A percentile compares a stretch with the other conserved stretches of the same genome.
phyloP scores from a whole-genome alignment of 1,284 basidiomycete species.

The Sporisorium sorghi region DNA sequence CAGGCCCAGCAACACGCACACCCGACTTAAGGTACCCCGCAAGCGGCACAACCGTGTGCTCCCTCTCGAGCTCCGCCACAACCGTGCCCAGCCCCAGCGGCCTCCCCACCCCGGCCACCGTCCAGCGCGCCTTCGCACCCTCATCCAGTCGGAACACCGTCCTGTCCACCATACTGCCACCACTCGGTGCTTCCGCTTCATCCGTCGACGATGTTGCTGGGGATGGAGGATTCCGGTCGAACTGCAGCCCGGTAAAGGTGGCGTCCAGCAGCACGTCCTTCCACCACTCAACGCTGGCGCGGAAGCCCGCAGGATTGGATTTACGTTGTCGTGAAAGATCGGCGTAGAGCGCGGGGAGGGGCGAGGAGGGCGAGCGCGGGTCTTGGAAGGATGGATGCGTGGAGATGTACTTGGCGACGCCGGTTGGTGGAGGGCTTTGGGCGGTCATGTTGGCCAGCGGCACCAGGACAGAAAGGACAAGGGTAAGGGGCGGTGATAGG shows the following conservation, averaged over 20 bases:
- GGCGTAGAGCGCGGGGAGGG: constrained; percentile 84
- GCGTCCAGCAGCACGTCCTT: constrained; percentile 76
- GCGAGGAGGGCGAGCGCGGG: constrained; percentile 32
- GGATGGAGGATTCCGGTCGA: not conserved
- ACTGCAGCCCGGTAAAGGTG: constrained; percentile 69
- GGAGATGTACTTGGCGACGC: constrained; percentile 35
- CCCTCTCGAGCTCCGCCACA: constrained; percentile 69
- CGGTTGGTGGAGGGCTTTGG: not conserved
- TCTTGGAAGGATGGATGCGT: constrained; percentile 34
- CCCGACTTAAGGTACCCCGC: constrained; percentile 75
- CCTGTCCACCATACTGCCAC: constrained; percentile 11
- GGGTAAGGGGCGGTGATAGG: no score
- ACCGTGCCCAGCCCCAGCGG: constrained; percentile 84
- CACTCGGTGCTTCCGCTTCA: no score
- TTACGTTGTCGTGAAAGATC: constrained; percentile 85
- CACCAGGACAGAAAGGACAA: no score
- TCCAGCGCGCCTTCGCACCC: constrained; percentile 40
- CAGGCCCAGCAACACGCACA: constrained; percentile 77
- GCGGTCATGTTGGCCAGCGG: not conserved
- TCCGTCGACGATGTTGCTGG: not conserved
- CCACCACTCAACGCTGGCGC: constrained; percentile 90
- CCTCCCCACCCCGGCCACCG: constrained; percentile 75
- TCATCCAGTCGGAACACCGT: constrained; percentile 75
- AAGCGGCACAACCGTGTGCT: constrained; percentile 73
- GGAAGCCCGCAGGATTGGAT: constrained; percentile 84